Evolutionary conservation across 2,329 filamentous ascomycete species (phyloP).

Genomic region (Hirsutella thompsonii): DNA sequence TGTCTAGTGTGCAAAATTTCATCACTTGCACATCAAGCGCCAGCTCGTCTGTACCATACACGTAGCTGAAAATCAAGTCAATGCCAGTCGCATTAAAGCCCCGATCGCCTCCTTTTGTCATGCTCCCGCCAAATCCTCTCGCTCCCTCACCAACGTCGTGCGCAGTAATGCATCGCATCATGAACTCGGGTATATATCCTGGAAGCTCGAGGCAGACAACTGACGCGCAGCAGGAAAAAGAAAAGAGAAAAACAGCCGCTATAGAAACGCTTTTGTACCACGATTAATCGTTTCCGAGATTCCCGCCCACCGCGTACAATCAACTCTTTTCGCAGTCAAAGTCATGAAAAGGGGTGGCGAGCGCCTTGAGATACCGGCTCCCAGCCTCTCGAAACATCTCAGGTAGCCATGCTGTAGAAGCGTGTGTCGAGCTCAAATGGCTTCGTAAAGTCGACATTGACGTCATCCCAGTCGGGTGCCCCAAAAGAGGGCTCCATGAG

Average conservation of each 20-base stretch:
- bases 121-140: neutral
- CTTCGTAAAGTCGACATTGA: constrained; percentile 36
- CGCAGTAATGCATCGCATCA: constrained; percentile 1
- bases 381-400: too few relatives aligned
- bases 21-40: too few relatives aligned
- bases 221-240: neutral
- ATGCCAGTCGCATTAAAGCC: too few relatives aligned
- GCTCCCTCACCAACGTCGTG: neutral
- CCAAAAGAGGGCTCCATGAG: constrained; percentile 12
- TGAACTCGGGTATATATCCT: constrained; percentile 16
- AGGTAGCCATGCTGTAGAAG: constrained; percentile 20
- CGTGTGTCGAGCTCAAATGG: constrained; percentile 37
- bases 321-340: neutral
- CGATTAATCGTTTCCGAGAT: neutral
- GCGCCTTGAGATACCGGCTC: too few relatives aligned
- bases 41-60: too few relatives aligned
- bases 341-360: neutral
- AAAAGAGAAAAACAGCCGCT: constrained; percentile 1
- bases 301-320: neutral
- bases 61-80: too few relatives aligned
- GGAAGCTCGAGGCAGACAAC: constrained; percentile 9
- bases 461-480: constrained; percentile 34
- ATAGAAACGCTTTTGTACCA: constrained; percentile 1
- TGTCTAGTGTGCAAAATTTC: too few relatives aligned
- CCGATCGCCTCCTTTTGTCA: too few relatives aligned